Base-by-base conservation (phyloP, 306 rosid species). In the Cicer arietinum region DNA sequence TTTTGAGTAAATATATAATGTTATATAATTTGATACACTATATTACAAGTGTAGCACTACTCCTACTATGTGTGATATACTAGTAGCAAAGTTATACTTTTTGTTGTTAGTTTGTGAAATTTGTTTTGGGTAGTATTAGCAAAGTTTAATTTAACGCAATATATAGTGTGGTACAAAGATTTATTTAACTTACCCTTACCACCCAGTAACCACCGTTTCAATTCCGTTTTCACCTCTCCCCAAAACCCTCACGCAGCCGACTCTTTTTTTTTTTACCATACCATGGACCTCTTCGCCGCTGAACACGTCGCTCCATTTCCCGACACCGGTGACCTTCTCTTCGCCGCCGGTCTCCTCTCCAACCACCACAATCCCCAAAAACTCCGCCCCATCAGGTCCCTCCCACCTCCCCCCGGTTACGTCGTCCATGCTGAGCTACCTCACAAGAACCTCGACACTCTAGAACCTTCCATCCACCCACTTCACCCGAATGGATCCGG, bases 341-440 rank as follows among this genome's bases (percentile, higher is more conserved):
- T 74, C 84, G 62, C 71, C 48, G 53, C 78, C 79, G 74, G 64
- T 39, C 51, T 69, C 67, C 69, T 67, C 67, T 48, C 84, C 79
- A 75, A 61, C 86, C 84, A 71, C 86, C 91, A 17, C 68, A 81
- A 75, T 57, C 84, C 84, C n/a, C 96, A 89, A 82, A 94, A 91
- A 76, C 98, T 94, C 76, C 95, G 92, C 10, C 95, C 98, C 8
- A 86, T 91, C 67, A 77, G 98, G 75, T 74, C 84, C 54, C 0
- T 54, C 76, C 66, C 71, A 18, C 30, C 43, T 35, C 72, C 35
- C 8, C 51, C 67, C 35, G 7, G 14, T 47, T n/a, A 14, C 65
- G 46, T 1, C 14, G 43, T 35, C 63, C 35, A 46, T 47, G 17
- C 9, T 48, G 60, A 62, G 7, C 11, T 62, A 10, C 10, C 43